A percentile compares a stretch with the other conserved stretches of the same genome.
Evolutionary conservation across 2,329 filamentous ascomycete species (phyloP).

Genomic region (Hymenoscyphus infarciens): DNA sequence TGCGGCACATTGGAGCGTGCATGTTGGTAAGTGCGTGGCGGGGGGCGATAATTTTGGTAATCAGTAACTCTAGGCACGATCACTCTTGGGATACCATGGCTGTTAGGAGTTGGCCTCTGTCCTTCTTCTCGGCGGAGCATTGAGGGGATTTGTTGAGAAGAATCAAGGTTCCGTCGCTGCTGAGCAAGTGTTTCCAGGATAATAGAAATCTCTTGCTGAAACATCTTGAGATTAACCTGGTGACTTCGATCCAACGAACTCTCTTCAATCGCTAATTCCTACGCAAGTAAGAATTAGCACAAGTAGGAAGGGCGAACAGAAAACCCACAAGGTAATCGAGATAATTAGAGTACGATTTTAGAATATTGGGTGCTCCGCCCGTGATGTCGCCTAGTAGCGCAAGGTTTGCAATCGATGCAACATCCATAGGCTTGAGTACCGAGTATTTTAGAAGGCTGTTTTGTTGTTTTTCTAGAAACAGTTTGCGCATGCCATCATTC

Average conservation of each 20-base stretch:
- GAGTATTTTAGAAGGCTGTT: background rate
- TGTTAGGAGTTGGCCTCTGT: no score
- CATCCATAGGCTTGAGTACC: background rate
- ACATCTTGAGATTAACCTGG: background rate
- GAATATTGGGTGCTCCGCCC: background rate
- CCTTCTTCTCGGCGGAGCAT: no score
- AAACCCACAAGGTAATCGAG: background rate
- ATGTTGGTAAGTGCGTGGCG: no score
- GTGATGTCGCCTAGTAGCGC: background rate
- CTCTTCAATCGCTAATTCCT: background rate
- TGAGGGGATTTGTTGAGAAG: background rate
- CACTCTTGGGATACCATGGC: background rate
- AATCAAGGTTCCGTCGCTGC: background rate
- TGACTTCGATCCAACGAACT: background rate
- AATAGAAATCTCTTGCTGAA: background rate
- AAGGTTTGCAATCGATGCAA: background rate
- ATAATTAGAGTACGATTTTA: background rate
- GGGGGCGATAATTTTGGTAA: no score
- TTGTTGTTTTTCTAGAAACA: background rate
- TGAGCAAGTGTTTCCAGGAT: background rate
- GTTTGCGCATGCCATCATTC: background rate
- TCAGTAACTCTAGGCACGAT: no score
- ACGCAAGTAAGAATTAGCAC: background rate
- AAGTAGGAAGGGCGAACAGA: background rate
- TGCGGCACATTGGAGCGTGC: no score